Base-by-base conservation (phyloP, 495 filamentous ascomycete genomes). In the Penicillium atrosanguineum region DNA sequence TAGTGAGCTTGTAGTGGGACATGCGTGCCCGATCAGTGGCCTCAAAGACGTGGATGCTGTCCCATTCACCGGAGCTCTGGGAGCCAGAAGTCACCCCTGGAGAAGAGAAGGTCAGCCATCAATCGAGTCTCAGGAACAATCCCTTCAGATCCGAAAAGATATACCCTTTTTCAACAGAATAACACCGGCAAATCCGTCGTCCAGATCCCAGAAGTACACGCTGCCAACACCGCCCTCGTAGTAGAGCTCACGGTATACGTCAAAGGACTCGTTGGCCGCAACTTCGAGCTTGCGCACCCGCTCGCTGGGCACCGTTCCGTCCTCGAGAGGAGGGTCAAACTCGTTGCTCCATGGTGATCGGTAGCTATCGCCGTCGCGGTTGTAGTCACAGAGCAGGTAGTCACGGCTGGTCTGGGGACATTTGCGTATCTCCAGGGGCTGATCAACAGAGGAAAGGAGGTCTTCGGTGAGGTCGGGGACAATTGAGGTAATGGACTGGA, bases 301-400 rank as follows among this genome's bases (percentile, higher is more conserved):
- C 72, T 94, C 90, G 56, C 87, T 90, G 0, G 90, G 90, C 6
- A 91, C 79, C 2, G 88, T 88, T 0, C 88, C 89, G 60, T 84
- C 79, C n/a, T 86, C 84, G 20, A 93, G 78, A 18, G 87, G 87
- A 1, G 93, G 94, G 64, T 97, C 91, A 67, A 97, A 99, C 72
- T 97, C 90, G 72, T 97, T 97, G 76, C 87, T 92, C 94, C 94
- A 99, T 29, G 94, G 94, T 56, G 89, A 94, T 29, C 94, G 88
- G 79, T 95, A 95, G 74, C 87, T 91, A 71, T 97, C 94, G 47
- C 95, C 95, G 73, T 99, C 94, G 47, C 94, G 91, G 80, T 99
- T 99, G 79, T 97, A 99, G 80, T 99, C 94, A 79, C 94, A 99
- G 56, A 96, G 89, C 38, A 99, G 84, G 76, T 96, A 99, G 75